phyloP scores from a whole-genome alignment of 768 basidiomycete genomes.

The Leccinum boreale region DNA sequence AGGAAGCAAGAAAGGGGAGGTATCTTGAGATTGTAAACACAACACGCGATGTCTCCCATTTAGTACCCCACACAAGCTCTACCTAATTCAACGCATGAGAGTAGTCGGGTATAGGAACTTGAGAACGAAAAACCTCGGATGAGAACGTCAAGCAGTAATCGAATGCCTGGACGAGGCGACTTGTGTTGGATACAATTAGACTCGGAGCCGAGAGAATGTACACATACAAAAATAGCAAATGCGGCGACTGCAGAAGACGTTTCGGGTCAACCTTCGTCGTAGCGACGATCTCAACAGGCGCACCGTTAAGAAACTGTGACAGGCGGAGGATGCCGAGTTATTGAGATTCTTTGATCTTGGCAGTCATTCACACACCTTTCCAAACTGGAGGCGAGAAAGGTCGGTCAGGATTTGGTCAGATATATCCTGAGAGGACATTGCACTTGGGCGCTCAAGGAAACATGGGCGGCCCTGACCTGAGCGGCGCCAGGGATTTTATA shows the following conservation, averaged over 20 bases:
- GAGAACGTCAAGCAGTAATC: slow-evolving; percentile 26
- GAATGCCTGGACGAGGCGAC: slow-evolving; percentile 3
- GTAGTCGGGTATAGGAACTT: background rate
- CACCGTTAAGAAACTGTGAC: slow-evolving; percentile 21
- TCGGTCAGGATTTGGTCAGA: slow-evolving; percentile 5
- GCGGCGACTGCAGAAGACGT: slow-evolving; percentile 14
- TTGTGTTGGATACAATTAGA: background rate
- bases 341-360: background rate
- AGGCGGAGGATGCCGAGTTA: background rate
- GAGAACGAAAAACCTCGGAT: slow-evolving; percentile 14
- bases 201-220: background rate
- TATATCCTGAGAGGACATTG: slow-evolving; percentile 6
- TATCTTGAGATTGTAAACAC: slow-evolving; percentile 29
- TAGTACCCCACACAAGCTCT: slow-evolving; percentile 21
- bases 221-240: slow-evolving; percentile 15
- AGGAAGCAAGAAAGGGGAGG: slow-evolving; percentile 20
- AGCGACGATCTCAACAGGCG: background rate
- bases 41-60: slow-evolving; percentile 21
- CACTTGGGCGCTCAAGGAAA: background rate
- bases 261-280: background rate
- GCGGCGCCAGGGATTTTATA: too few species aligned
- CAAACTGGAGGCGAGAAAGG: slow-evolving; percentile 17
- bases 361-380: slow-evolving; percentile 13
- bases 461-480: background rate
- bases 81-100: slow-evolving; percentile 15